Evolutionary conservation across 495 filamentous ascomycete species (phyloP).

Genomic region (Daldinia decipiens): DNA sequence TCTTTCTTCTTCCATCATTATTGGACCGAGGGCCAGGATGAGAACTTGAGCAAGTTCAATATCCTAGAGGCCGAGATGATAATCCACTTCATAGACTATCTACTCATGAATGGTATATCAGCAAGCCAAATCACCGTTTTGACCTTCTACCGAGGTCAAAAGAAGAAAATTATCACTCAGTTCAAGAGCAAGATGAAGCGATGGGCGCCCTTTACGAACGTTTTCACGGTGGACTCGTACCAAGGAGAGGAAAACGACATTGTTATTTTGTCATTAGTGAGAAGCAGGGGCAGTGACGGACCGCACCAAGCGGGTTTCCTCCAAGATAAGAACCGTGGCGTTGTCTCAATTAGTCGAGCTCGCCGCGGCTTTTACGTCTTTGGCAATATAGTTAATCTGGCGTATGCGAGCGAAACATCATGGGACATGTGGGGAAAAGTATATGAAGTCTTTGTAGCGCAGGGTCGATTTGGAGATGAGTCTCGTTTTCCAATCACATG

Average conservation of each 20-base stretch:
- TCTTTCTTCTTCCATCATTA: slow-evolving; percentile 78
- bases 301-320: slow-evolving; percentile 68
- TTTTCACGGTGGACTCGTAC: slow-evolving; percentile 90
- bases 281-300: slow-evolving; percentile 59
- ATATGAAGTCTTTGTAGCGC: slow-evolving; percentile 45
- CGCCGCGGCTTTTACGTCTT: slow-evolving; percentile 87
- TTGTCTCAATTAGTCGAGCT: slow-evolving; percentile 91
- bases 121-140: slow-evolving; percentile 78
- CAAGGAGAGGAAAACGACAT: slow-evolving; percentile 96
- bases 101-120: slow-evolving; percentile 71
- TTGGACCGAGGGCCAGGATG: slow-evolving; percentile 72
- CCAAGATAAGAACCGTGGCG: slow-evolving; percentile 78
- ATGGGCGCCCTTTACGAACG: slow-evolving; percentile 64
- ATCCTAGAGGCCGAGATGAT: slow-evolving; percentile 81
- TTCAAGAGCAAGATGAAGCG: slow-evolving; percentile 65
- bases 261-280: slow-evolving; percentile 83
- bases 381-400: slow-evolving; percentile 72
- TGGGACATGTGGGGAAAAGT: slow-evolving; percentile 55
- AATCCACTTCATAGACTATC: slow-evolving; percentile 74
- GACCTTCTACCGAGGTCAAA: slow-evolving; percentile 92
- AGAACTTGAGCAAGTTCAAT: slow-evolving; percentile 77
- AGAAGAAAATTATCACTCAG: slow-evolving; percentile 66
- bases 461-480: slow-evolving; percentile 37
- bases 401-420: slow-evolving; percentile 47
- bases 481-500: slow-evolving; percentile 55